Conservation (phyloP, 495 filamentous ascomycete species). For the Bacidia gigantensis region DNA sequence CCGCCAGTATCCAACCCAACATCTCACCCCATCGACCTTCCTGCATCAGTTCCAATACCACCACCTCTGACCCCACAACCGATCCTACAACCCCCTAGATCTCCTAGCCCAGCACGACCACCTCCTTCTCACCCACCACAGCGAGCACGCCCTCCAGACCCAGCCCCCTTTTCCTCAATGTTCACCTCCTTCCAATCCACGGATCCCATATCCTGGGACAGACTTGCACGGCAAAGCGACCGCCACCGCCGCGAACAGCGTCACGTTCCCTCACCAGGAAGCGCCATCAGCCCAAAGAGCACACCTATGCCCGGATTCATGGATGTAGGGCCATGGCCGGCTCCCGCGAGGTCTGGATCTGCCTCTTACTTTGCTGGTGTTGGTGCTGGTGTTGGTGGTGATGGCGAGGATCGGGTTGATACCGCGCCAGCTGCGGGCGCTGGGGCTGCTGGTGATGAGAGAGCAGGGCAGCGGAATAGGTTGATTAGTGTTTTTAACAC, state of each 20-base stretch:
- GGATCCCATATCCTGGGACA: conserved; percentile 13
- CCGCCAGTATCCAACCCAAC: neutral
- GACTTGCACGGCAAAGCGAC: conserved; percentile 14
- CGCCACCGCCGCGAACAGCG: conserved; percentile 5
- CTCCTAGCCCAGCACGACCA: neutral
- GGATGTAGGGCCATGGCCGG: neutral
- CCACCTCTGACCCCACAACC: neutral
- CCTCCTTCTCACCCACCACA: conserved; percentile 4
- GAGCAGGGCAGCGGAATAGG: neutral
- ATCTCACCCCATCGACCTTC: neutral
- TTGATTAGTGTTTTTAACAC: neutral
- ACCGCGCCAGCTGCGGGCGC: too few species aligned
- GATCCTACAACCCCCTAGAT: neutral
- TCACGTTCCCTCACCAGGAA: neutral
- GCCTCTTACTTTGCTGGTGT: neutral
- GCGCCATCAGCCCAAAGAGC: conserved; percentile 9
- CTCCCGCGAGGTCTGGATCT: neutral
- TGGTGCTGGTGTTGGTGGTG: conserved; percentile 4
- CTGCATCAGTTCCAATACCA: neutral
- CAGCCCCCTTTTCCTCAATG: neutral
- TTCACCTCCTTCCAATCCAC: neutral
- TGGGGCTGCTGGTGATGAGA: conserved; percentile 12
- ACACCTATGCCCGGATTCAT: neutral
- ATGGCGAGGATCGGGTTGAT: conserved; percentile 8
- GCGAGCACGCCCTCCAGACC: neutral